phyloP scores from a whole-genome alignment of 179 eudicot genomes.

The Silene coronaria region DNA sequence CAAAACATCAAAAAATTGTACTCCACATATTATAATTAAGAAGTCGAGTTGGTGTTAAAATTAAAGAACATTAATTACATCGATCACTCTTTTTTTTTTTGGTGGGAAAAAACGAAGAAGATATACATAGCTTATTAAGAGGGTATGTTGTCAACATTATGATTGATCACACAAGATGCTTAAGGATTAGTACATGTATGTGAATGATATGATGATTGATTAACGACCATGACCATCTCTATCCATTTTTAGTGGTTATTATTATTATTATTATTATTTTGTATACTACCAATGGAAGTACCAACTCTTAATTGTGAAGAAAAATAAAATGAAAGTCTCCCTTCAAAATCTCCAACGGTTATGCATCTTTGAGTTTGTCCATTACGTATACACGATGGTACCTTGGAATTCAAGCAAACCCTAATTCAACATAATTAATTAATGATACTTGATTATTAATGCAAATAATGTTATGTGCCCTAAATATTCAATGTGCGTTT shows the following conservation, averaged over 20 bases:
- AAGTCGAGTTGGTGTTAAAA: no score
- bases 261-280: no score
- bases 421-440: background rate
- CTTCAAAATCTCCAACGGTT: background rate
- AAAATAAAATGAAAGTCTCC: background rate
- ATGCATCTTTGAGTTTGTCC: no score
- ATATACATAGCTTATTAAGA: background rate
- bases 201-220: background rate
- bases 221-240: background rate
- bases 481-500: no score
- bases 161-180: background rate
- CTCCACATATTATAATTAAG: no score
- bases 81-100: no score
- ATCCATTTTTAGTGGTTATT: background rate
- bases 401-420: background rate
- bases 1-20: no score
- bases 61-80: no score
- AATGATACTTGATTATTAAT: no score
- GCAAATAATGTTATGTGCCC: no score
- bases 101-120: no score
- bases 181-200: background rate
- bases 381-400: background rate
- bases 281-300: background rate
- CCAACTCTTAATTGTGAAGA: background rate
- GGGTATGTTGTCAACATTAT: background rate